Evolutionary conservation across 495 filamentous ascomycete species (phyloP).

Genomic region (Aspergillus steynii): DNA sequence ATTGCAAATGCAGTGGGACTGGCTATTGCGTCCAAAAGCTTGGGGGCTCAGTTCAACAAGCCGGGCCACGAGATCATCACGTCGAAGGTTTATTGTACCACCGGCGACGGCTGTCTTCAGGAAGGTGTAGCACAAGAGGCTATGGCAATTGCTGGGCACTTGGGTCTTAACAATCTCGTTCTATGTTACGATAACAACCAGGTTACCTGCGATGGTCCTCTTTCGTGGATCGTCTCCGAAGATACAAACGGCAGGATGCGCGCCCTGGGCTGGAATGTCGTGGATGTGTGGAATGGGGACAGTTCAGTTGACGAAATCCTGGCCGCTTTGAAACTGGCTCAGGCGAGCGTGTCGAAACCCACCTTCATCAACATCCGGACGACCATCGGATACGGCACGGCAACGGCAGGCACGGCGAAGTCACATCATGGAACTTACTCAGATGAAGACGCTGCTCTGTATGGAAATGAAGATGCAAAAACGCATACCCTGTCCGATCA

Average conservation of each 20-base stretch:
- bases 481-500: not conserved
- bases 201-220: slow-evolving; percentile 35
- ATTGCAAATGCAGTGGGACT: slow-evolving; percentile 58
- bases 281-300: not conserved
- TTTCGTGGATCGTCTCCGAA: slow-evolving; percentile 44
- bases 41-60: slow-evolving; percentile 51
- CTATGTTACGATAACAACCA: slow-evolving; percentile 59
- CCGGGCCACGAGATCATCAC: slow-evolving; percentile 17
- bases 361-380: not conserved
- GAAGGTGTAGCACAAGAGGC: slow-evolving; percentile 58
- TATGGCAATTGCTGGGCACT: slow-evolving; percentile 52
- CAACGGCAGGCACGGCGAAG: not conserved
- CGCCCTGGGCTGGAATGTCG: not conserved
- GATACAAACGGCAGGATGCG: slow-evolving; percentile 45
- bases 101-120: slow-evolving; percentile 55
- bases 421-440: not conserved
- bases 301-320: not conserved
- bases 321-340: not conserved
- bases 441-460: not conserved
- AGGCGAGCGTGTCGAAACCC: not conserved
- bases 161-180: slow-evolving; percentile 49
- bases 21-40: slow-evolving; percentile 55
- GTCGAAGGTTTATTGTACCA: slow-evolving; percentile 51
- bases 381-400: slow-evolving; percentile 44
- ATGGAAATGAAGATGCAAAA: not conserved